Conservation (phyloP, 2,329 filamentous ascomycete species). For the Ciborinia camelliae region DNA sequence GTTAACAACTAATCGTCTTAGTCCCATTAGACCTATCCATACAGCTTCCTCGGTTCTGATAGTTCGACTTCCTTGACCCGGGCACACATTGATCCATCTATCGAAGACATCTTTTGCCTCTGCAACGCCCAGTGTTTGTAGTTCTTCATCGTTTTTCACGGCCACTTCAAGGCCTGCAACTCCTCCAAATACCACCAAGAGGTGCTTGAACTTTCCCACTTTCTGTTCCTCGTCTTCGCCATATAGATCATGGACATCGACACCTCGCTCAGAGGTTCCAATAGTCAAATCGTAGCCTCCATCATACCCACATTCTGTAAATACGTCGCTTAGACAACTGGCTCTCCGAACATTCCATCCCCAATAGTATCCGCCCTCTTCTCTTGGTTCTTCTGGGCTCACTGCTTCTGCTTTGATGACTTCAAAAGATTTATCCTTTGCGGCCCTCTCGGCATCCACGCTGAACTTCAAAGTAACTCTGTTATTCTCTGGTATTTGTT, state of each 20-base stretch:
- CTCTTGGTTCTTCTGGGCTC: slow-evolving; percentile 64
- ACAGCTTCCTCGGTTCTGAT: slow-evolving; percentile 83
- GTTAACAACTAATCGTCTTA: slow-evolving; percentile 53
- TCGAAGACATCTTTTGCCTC: slow-evolving; percentile 72
- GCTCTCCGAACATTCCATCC: slow-evolving; percentile 71
- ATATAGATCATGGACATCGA: slow-evolving; percentile 40
- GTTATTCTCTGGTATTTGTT: slow-evolving; percentile 62
- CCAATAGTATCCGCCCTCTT: slow-evolving; percentile 82
- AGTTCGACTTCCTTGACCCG: slow-evolving; percentile 75
- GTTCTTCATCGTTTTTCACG: slow-evolving; percentile 57
- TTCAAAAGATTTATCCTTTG: slow-evolving; percentile 25
- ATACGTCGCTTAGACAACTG: slow-evolving; percentile 64
- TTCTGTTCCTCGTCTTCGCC: slow-evolving; percentile 30
- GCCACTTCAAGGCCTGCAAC: slow-evolving; percentile 76
- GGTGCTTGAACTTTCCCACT: slow-evolving; percentile 57
- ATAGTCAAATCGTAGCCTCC: slow-evolving; percentile 80
- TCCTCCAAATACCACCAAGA: slow-evolving; percentile 77
- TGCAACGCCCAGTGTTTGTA: slow-evolving; percentile 55
- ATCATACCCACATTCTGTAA: slow-evolving; percentile 72
- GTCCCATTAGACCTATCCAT: slow-evolving; percentile 68
- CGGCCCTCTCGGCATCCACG: slow-evolving; percentile 42
- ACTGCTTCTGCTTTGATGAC: slow-evolving; percentile 55
- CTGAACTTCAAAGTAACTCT: slow-evolving; percentile 70
- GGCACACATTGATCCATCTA: slow-evolving; percentile 77
- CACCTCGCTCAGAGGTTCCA: slow-evolving; percentile 75